phyloP scores from a whole-genome alignment of 805 yeast species.

The Zygosaccharomyces bailii region DNA sequence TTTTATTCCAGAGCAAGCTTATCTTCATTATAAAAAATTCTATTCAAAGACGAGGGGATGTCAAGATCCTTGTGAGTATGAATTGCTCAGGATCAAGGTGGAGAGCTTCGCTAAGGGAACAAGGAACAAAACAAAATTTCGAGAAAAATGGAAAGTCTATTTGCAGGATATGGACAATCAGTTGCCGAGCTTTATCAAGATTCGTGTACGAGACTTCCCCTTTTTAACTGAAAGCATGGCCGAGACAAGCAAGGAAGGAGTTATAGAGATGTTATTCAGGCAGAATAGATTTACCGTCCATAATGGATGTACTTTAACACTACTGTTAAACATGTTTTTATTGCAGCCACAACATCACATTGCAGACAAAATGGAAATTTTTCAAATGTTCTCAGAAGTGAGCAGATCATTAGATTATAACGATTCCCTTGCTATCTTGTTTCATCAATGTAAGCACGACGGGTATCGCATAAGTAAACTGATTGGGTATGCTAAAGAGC shows the following conservation, averaged over 20 bases:
- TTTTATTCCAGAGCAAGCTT: constrained; percentile 25
- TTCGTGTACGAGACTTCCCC: constrained; percentile 31
- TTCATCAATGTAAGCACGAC: constrained; percentile 12
- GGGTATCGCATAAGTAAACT: constrained; percentile 10
- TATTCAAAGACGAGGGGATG: constrained; percentile 5
- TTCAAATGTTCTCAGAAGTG: constrained; percentile 13
- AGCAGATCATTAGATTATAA: constrained; percentile 9
- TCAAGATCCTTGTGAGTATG: constrained; percentile 15
- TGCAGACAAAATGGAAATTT: constrained; percentile 12
- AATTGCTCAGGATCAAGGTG: constrained; percentile 25
- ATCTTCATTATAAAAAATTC: constrained; percentile 20
- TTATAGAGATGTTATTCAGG: constrained; percentile 21
- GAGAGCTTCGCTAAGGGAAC: constrained; percentile 33
- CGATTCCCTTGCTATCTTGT: constrained; percentile 14
- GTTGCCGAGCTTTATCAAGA: constrained; percentile 11
- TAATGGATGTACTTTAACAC: constrained; percentile 23
- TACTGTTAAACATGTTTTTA: constrained; percentile 28
- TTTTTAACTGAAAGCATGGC: constrained; percentile 19
- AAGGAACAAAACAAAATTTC: constrained; percentile 17
- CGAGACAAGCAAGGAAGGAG: constrained; percentile 6
- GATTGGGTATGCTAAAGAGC: constrained; percentile 8
- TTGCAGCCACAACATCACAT: constrained; percentile 16
- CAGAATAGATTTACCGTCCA: constrained; percentile 19
- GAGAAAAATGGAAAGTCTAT: constrained; percentile 35
- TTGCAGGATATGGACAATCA: constrained; percentile 29